Conservation (phyloP, 352 stramenopile genomes). For the Phytopythium kandeliae region DNA sequence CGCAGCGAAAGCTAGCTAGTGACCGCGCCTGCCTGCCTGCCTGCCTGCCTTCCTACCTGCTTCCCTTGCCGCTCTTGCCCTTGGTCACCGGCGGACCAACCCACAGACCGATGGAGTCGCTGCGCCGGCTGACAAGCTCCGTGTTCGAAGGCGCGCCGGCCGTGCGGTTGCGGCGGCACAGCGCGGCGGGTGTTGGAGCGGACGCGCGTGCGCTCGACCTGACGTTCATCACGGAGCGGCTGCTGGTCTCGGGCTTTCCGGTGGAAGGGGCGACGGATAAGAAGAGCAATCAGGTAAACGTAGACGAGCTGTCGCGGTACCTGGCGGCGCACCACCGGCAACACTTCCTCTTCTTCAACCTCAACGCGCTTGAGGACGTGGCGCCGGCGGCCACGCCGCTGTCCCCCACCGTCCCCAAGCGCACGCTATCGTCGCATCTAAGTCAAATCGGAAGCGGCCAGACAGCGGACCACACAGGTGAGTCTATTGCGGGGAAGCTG, state of each 20-base stretch:
- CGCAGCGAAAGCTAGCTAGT: too few relatives aligned
- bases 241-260: slow-evolving; percentile 59
- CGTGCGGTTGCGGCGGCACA: slow-evolving; percentile 28
- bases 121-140: slow-evolving; percentile 69
- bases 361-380: slow-evolving; percentile 49
- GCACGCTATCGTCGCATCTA: too few relatives aligned
- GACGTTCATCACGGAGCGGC: slow-evolving; percentile 65
- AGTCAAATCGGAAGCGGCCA: not conserved
- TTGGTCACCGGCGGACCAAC: too few relatives aligned
- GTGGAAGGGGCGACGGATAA: slow-evolving; percentile 52
- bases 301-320: slow-evolving; percentile 52
- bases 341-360: slow-evolving; percentile 79
- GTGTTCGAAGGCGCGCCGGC: slow-evolving; percentile 45
- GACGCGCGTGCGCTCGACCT: slow-evolving; percentile 48
- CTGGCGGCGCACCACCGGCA: slow-evolving; percentile 47
- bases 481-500: slow-evolving; percentile 38
- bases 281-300: slow-evolving; percentile 70
- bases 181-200: slow-evolving; percentile 18
- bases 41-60: too few relatives aligned
- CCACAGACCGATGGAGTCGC: slow-evolving; percentile 71
- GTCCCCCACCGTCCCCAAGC: not conserved
- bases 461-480: too few relatives aligned
- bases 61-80: too few relatives aligned
- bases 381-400: not conserved
- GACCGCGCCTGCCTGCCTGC: too few relatives aligned